Base-by-base conservation (phyloP, 768 basidiomycete species). In the Collybiopsis luxurians region DNA sequence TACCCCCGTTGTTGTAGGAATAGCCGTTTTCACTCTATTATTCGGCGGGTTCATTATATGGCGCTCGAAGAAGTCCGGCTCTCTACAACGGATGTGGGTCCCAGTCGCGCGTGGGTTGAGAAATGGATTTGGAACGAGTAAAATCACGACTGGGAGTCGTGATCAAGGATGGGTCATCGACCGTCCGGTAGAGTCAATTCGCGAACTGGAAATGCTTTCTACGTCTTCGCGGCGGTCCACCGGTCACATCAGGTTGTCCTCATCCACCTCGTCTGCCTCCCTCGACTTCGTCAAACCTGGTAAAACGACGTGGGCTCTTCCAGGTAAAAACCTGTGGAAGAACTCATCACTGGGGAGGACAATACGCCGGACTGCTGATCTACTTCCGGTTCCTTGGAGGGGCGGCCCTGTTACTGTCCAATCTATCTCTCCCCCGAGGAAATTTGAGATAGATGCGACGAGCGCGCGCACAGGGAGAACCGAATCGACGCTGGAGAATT, bases 1-100 rank as follows among this genome's bases (percentile, higher is more conserved):
- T 10, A 42, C 65, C 0, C 75, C 75, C 6, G 63, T 66, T 53
- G 65, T 74, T 40, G 69, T 73, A 10, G 75, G 71, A 27, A 62
- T 65, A 4, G 63, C 30, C 38, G 65, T 75, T 15, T 27, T 30
- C 45, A 56, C 24, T 31, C 63, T 62, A 31, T 39, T 72, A 63
- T 7, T 54, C 30, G 9, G 42, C 15, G 53, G 40, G 7, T 13
- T 54, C 31, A 50, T 59, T 63, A 66, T 63, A 43, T 57, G 60
- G 43, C 38, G 28, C n/a, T 31, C 38, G 2, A 54, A 63, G 64
- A 61, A 60, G 60, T 61, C 26, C 54, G 60, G 31, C 30, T 36
- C n/a, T 31, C 38, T 54, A n/a, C 53, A 28, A 1, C 27, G 53
- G 15, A 54, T 43, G 40, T 24, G 45, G 44, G 36, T n/a, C 2